A percentile compares a stretch with the other conserved stretches of the same genome.
phyloP scores from a whole-genome alignment of 306 rosid species.

The Arachis stenosperma region DNA sequence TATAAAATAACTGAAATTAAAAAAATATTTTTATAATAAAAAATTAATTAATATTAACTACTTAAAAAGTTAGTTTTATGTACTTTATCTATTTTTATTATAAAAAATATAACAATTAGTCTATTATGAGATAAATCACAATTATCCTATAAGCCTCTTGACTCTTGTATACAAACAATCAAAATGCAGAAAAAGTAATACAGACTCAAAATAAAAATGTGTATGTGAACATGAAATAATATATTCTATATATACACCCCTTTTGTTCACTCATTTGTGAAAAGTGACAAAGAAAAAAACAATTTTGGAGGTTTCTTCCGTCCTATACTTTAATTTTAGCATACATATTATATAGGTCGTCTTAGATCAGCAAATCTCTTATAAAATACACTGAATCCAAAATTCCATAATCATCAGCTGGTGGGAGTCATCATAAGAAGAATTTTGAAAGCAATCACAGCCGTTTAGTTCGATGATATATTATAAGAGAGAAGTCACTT shows the following conservation, averaged over 20 bases:
- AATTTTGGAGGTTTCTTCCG: constrained; percentile 48
- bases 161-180: not conserved
- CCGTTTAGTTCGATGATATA: not conserved
- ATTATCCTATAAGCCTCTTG: too few species aligned
- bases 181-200: constrained; percentile 40
- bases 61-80: too few species aligned
- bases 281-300: constrained; percentile 48
- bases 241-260: not conserved
- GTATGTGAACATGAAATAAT: not conserved
- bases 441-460: not conserved
- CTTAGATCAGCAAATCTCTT: constrained; percentile 16
- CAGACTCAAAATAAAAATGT: constrained; percentile 14
- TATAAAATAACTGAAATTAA: too few species aligned
- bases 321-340: not conserved
- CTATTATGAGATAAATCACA: too few species aligned
- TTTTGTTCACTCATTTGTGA: constrained; percentile 21
- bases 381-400: constrained; percentile 1
- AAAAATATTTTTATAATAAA: too few species aligned
- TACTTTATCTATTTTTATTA: too few species aligned
- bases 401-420: not conserved
- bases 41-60: too few species aligned
- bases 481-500: not conserved
- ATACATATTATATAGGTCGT: not conserved
- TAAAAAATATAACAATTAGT: too few species aligned
- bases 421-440: not conserved